Base-by-base conservation (phyloP, 805 yeast species). In the Cyberlindnera lachancei region DNA sequence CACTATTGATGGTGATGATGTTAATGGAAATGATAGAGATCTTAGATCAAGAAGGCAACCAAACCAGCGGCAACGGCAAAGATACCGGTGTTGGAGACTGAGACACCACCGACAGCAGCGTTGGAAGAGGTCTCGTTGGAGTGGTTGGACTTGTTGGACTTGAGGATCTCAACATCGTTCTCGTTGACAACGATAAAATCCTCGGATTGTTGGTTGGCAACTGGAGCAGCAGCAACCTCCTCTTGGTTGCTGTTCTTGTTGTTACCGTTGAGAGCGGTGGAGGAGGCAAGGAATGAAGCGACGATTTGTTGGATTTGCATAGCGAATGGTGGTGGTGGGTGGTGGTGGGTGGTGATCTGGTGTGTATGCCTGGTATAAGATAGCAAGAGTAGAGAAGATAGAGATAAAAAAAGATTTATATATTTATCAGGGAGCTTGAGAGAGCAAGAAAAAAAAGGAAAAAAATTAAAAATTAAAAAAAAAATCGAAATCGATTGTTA, bases 271-370 rank as follows among this genome's bases (percentile, higher is more conserved):
- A 45, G 38, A 20, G 46, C 25, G 31, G 44, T 33, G 28, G 53
- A 27, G 19, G 53, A 42, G 25, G 53, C 51, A 32, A 50, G 29
- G 40, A 45, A 42, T 4, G 53, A 45, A 25, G 55, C 52, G 34
- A 50, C 36, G 37, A 50, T 51, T 48, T 50, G 55, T 41, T 50
- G 55, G 35, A 50, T 42, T 48, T 50, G 55, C 55, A 50, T 50
- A 35, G 20, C 34, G 25, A 13, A 15, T 34, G 29, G 12, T 15
- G 21, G 32, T 11, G 25, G 23, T 28, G 20, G 23, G 19, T 18
- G 27, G 13, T 12, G 25, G n/a, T 11, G 15, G 7, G 6, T 12
- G 27, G 4, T n/a, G 18, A 26, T n/a, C n/a, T n/a, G n/a, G n/a
- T n/a, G n/a, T n/a, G n/a, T n/a, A n/a, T n/a, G n/a, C n/a, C n/a